Base-by-base conservation (phyloP, 257 asterid species). In the Solanum piurae region DNA sequence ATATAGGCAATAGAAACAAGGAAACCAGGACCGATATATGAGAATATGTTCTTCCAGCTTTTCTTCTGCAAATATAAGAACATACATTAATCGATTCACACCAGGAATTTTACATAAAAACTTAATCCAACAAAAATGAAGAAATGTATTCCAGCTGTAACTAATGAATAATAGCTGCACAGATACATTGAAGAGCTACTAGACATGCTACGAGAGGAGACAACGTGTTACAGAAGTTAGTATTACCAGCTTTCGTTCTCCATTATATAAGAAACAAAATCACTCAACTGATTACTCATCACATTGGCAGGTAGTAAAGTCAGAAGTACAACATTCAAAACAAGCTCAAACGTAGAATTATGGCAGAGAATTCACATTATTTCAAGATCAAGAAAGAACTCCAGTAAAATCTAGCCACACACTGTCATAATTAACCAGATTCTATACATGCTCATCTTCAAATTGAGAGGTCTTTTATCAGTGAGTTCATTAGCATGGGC, bases 1-100 rank as follows among this genome's bases (percentile, higher is more conserved):
- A 97, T 97, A 90, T 97, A 97, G 31, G 99, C 99, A 86, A 97
- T 97, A 87, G 96, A 95, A 92, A 97, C 99, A 87, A 97, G 99
- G 94, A 97, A 94, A 60, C 99, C 99, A 38, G 99, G 99, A 49
- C 99, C 99, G 87, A 95, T 86, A 89, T 97, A 95, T 2, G 98
- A 88, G 85, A 97, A 93, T 86, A 97, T 91, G 89, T 97, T 97
- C 93, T 93, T 97, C 99, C 99, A 97, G 90, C 99, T 92, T 72
- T 89, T 92, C 89, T 91, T 92, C 99, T 97, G 96, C 68, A 44
- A 29, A 86, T 79, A 83, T 42, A 46, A 77, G 86, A 31, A 9
- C 44, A 49, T 49, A 27, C 27, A 46, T 44, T 46, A 80, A 44
- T 80, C 23, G 2, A 27, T 8, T 33, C 13, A 82, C 23, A 49